Evolutionary conservation across 139 green algal genomes (phyloP), one percentile per base, ranked within the genome.

Genomic region (Gonium pectorale): DNA sequence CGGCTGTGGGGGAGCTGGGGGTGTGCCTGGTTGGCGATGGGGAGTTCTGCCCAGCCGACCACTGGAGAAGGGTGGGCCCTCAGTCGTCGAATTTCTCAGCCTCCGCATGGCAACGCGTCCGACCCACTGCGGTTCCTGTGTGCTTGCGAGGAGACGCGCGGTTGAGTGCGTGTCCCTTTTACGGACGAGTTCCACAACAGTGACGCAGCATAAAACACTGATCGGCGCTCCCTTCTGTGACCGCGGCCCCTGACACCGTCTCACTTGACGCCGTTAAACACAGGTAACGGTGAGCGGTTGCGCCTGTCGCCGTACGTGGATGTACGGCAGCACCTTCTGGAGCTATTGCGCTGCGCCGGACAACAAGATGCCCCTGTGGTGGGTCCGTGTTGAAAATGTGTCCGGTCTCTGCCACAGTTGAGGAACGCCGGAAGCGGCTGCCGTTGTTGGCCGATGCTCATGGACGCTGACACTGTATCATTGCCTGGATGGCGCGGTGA

Each of bases 331-430:
- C 52, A 26, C 3, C 37, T 68, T 81, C 52, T 52, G 22, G 37
- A 68, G 72, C 52, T 81, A 81, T 54, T 81, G 72, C 72, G 52
- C 72, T 15, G 2, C 22, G 3, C 52, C 52, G 9, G 51, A 68
- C 37, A 54, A 37, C 15, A 27, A 9, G 22, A 3, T 29, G 31
- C n/a, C 5, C 15, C 35, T 81, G 72, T 52, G 38, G 72, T 81
- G 56, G 24, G 72, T 66, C 2, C 21, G 15, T n/a, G 6, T 72
- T 78, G 29, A 19, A 9, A 41, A 62, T n/a, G 15, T 51, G 9
- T 66, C 2, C 67, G n/a, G n/a, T n/a, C n/a, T n/a, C n/a, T n/a
- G n/a, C 22, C 17, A 17, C 29, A 9, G 8, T 7, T 9, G n/a
- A 29, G 62, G 62, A 31, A 40, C 4, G 17, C 6, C 8, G n/a